Percentiles rank a stretch among this genome's conserved stretches.
Evolutionary conservation across 352 stramenopile species (phyloP).

Genomic region (Phytophthora podocarpi): DNA sequence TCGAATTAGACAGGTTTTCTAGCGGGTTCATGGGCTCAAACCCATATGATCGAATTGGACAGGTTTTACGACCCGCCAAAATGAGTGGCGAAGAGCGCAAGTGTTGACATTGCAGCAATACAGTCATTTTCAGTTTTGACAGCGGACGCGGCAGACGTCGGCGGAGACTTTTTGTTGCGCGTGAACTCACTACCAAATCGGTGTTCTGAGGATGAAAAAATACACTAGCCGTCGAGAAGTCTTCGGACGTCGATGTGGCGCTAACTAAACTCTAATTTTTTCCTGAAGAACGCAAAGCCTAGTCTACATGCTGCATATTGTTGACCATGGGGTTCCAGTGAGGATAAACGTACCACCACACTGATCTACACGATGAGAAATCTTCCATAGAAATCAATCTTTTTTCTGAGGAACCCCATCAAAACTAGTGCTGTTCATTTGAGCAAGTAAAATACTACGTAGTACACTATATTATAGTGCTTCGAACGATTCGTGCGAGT

Average conservation of each 20-base stretch:
- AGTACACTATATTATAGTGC: no score
- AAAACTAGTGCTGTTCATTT: no score
- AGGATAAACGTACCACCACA: conserved; percentile 79
- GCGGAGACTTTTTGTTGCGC: not conserved
- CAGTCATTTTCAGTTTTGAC: conserved; percentile 26
- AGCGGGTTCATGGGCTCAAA: conserved; percentile 6
- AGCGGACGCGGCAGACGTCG: not conserved
- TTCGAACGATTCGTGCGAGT: no score
- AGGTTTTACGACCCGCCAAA: conserved; percentile 14
- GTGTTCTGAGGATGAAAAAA: conserved; percentile 80
- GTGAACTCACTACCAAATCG: not conserved
- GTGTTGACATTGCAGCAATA: not conserved
- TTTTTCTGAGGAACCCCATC: conserved; percentile 57
- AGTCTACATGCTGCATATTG: conserved; percentile 2
- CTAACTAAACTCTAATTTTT: conserved; percentile 88
- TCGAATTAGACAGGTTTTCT: not conserved
- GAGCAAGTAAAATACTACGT: no score
- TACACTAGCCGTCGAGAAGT: conserved; percentile 54
- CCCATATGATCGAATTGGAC: conserved; percentile 1
- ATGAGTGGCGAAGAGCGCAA: conserved; percentile 27
- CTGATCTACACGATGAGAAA: conserved; percentile 76
- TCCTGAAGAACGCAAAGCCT: conserved; percentile 62
- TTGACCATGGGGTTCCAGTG: conserved; percentile 43
- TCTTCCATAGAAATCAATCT: conserved; percentile 74
- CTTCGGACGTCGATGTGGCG: conserved; percentile 44